phyloP scores from a whole-genome alignment of 2,329 filamentous ascomycete species.

The Xylariales sp. region DNA sequence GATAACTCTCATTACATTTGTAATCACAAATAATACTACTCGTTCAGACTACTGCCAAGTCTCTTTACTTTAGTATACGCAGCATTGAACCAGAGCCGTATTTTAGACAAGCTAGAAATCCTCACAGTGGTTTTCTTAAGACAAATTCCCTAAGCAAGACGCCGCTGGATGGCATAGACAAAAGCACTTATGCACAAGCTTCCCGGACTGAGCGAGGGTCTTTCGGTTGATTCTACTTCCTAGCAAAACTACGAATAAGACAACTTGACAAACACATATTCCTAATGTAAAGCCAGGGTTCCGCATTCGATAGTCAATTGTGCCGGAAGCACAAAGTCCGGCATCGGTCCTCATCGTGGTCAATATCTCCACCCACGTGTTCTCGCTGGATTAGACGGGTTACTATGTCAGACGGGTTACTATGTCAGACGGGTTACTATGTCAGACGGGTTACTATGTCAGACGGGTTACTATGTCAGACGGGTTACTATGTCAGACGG shows the following conservation, averaged over 20 bases:
- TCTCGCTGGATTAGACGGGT: not conserved
- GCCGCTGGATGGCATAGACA: not conserved
- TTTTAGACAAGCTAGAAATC: not conserved
- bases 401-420: not conserved
- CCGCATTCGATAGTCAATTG: not conserved
- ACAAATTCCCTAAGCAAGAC: not conserved
- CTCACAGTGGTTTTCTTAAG: not conserved
- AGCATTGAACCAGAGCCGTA: not conserved
- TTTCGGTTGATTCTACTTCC: not conserved
- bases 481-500: not conserved
- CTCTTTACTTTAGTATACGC: too few species aligned
- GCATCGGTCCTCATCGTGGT: not conserved
- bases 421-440: not conserved
- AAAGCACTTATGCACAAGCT: not conserved
- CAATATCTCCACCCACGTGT: not conserved
- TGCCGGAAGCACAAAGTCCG: not conserved
- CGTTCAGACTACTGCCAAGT: not conserved
- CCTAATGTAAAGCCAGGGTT: not conserved
- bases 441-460: too few species aligned
- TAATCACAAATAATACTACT: not conserved
- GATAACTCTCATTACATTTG: not conserved
- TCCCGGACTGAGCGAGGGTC: not conserved
- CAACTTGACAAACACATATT: not conserved
- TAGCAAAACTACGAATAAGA: not conserved
- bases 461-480: too few species aligned